Evolutionary conservation across 2,329 filamentous ascomycete species (phyloP).

Genomic region (Neophaeococcomyces mojaviensis): DNA sequence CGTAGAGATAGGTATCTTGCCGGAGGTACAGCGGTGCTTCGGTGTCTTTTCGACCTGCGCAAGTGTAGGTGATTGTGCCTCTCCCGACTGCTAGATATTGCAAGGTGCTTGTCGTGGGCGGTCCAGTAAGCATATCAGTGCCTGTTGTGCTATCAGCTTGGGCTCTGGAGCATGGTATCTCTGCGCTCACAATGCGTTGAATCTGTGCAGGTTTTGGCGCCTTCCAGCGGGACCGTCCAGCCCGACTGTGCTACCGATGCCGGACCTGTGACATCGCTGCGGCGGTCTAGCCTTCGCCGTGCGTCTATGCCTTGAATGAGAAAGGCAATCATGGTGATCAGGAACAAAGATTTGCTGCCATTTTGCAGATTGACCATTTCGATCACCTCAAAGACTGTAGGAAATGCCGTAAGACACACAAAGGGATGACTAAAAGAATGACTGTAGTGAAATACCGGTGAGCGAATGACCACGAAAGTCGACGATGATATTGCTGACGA

Average conservation of each 20-base stretch:
- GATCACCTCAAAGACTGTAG: background rate
- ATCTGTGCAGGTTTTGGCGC: slow-evolving; percentile 14
- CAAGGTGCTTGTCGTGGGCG: slow-evolving; percentile 28
- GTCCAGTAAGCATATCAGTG: slow-evolving; percentile 25
- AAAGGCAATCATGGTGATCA: background rate
- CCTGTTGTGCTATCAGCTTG: slow-evolving; percentile 11
- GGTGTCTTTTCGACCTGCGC: slow-evolving; percentile 21
- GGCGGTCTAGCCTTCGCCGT: background rate
- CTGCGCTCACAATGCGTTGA: slow-evolving; percentile 11
- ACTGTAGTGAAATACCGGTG: background rate
- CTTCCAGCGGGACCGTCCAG: slow-evolving; percentile 20
- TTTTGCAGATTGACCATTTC: background rate
- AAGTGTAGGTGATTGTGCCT: slow-evolving; percentile 47
- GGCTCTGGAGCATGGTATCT: background rate
- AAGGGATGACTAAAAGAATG: background rate
- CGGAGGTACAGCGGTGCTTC: slow-evolving; percentile 33
- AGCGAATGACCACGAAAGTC: background rate
- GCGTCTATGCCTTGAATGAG: background rate
- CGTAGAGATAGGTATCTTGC: slow-evolving; percentile 40
- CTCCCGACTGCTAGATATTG: slow-evolving; percentile 40
- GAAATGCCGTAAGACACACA: background rate
- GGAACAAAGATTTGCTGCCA: background rate
- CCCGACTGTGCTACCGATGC: slow-evolving; percentile 13
- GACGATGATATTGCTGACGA: background rate
- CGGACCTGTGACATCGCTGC: slow-evolving; percentile 10